Evolutionary conservation across 2,329 filamentous ascomycete species (phyloP).

Genomic region (Bipolaris bicolor): DNA sequence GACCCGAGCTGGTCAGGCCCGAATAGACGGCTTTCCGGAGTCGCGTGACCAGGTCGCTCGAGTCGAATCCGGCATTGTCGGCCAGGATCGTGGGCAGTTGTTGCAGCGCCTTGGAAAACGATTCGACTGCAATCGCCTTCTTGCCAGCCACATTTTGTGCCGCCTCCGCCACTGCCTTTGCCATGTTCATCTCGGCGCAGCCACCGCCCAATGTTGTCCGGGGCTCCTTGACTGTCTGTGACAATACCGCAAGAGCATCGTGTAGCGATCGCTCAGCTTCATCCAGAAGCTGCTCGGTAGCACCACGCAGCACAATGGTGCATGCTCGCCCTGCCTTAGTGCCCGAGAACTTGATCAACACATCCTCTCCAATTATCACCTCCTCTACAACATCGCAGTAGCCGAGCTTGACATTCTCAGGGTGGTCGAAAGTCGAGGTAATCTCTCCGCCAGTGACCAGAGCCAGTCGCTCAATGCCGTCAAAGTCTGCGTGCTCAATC

Average conservation of each 20-base stretch:
- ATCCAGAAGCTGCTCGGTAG: conserved; percentile 94
- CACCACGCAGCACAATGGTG: conserved; percentile 94
- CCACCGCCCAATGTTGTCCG: conserved; percentile 93
- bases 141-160: conserved; percentile 95
- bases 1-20: conserved; percentile 87
- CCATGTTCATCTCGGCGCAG: conserved; percentile 98
- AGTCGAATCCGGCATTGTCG: conserved; percentile 96
- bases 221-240: conserved; percentile 94
- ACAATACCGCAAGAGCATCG: conserved; percentile 93
- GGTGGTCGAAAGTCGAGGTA: conserved; percentile 96
- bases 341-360: conserved; percentile 94
- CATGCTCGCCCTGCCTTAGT: conserved; percentile 93
- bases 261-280: conserved; percentile 96
- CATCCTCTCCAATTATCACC: conserved; percentile 97
- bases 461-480: conserved; percentile 93
- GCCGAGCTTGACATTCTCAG: conserved; percentile 94
- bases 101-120: conserved; percentile 85
- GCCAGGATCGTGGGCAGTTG: conserved; percentile 96
- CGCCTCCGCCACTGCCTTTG: conserved; percentile 92
- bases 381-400: conserved; percentile 96
- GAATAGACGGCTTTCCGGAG: conserved; percentile 94
- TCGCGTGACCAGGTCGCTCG: conserved; percentile 88
- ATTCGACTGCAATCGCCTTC: conserved; percentile 90
- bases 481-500: conserved; percentile 98
- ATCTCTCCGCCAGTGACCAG: conserved; percentile 98